Base-by-base conservation (phyloP, 1,284 basidiomycete genomes). In the Sanghuangporus baumii region DNA sequence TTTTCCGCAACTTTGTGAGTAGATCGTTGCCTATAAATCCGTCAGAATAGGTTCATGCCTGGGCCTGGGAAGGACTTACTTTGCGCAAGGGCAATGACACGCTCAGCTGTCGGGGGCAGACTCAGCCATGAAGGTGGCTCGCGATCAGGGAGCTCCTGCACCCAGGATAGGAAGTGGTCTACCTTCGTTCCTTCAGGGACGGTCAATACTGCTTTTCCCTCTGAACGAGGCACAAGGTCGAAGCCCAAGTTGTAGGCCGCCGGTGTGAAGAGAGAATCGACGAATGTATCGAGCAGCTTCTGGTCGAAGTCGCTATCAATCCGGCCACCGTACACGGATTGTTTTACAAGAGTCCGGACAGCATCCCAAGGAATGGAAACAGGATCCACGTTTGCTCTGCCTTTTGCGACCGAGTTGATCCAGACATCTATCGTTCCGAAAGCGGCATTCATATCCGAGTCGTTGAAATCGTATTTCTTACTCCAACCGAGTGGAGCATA, bases 401-500 rank as follows among this genome's bases (percentile, higher is more conserved):
- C 94, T 71, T 94, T 93, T 1, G 94, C 88, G 56, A 91, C 81
- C 0, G 83, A 75, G 60, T 81, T 83, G 60, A 97, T 80, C 94
- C 95, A 98, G 1, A 86, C 81, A 71, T 97, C 94, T 71, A 98
- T 96, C 11, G 93, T 96, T 55, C 83, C 84, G 73, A 94, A 89
- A 0, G 95, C 94, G 11, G 95, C 91, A n/a, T 89, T 85, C 83
- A 96, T 91, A 72, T 98, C 96, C 4, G 96, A 96, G 73, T 98
- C 94, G 74, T 98, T 98, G 83, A 98, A 98, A 74, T 98, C 96
- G 75, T 98, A 98, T 0, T 83, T 82, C 77, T 97, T 94, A 72
- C 90, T 94, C 94, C 95, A 98, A 0, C 96, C 95, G 26, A 98
- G 80, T 5, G 96, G 96, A 8, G 90, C 91, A 72, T 97, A 98